Evolutionary conservation across 805 yeast genomes (phyloP), one percentile per base, ranked within the genome.

Genomic region (Yamadazyma insecticola): DNA sequence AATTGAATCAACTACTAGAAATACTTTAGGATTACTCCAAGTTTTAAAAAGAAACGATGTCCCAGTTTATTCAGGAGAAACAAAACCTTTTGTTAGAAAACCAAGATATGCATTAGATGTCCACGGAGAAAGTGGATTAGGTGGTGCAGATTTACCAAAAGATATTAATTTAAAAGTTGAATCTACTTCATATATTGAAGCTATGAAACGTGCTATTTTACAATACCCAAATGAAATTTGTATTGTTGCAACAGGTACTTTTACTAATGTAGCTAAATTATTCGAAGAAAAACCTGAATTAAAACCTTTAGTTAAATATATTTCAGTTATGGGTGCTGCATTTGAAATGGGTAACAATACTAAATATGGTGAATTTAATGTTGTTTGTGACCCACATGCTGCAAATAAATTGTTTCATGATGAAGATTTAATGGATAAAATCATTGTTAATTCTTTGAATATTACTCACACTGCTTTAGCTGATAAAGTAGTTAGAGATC

Each of bases 311-410:
- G 63, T 87, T 31, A 67, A 67, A 31, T 68, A 57, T 31, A 52
- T 87, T 12, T 65, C 83, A 9, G 69, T 83, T 13, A 85, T 87
- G 94, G 95, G 95, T 10, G 95, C 94, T 2, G 74, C 71, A 0
- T 50, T 73, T 33, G 55, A 60, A 12, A 63, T 72, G 6, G 77
- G 79, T 2, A 76, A 77, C 44, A 46, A 58, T 33, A 67, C 77
- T 4, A 55, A 60, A 13, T 66, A 63, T 28, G 77, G 90, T 5
- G 95, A 87, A 51, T 86, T 83, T 63, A 87, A 87, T 54, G 67
- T 83, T 22, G 70, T 72, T 62, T 66, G 75, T 31, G 96, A 87
- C 51, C 86, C 95, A 1, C 67, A 70, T 24, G 94, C 95, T 4
- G 85, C 95, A 1, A 56, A 72, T 16, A 50, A 55, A 11, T 68